Conservation (phyloP, 106 monocot genomes). For the Narthecium ossifragum region DNA sequence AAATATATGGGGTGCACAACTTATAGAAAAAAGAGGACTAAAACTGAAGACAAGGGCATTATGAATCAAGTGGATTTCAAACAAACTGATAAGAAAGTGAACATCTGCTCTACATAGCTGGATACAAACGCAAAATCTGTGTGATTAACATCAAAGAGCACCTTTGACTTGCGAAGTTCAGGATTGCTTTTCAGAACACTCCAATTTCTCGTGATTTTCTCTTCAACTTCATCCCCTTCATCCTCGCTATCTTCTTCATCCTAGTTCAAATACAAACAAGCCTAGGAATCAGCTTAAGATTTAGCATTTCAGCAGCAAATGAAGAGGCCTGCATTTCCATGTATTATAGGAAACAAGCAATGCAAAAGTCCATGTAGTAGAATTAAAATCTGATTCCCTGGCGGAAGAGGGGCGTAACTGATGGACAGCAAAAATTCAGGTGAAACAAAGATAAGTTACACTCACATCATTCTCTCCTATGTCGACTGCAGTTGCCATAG, state of each 20-base stretch:
- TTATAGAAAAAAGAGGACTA: no score
- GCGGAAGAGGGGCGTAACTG: not conserved
- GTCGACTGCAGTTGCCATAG: constrained; percentile 92
- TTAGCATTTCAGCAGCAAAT: no score
- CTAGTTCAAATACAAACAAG: constrained; percentile 20
- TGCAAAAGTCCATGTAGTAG: no score
- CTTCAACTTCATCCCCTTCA: constrained; percentile 42
- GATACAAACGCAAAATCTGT: not conserved
- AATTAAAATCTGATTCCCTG: no score
- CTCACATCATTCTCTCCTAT: constrained; percentile 94
- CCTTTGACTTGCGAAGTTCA: constrained; percentile 63
- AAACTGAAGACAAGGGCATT: no score
- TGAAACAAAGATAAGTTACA: constrained; percentile 9
- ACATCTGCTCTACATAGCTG: no score
- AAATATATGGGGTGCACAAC: no score
- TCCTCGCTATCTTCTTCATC: constrained; percentile 72
- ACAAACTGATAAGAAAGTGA: no score
- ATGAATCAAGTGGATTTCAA: no score
- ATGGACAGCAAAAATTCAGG: not conserved
- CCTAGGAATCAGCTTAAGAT: no score
- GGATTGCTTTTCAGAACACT: constrained; percentile 80
- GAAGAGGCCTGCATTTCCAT: no score
- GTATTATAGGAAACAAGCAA: no score
- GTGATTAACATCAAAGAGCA: constrained; percentile 10
- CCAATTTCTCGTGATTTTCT: constrained; percentile 81